Evolutionary conservation across 352 stramenopile species (phyloP), one percentile per base, ranked within the genome.

Genomic region (Pythium monospermum): DNA sequence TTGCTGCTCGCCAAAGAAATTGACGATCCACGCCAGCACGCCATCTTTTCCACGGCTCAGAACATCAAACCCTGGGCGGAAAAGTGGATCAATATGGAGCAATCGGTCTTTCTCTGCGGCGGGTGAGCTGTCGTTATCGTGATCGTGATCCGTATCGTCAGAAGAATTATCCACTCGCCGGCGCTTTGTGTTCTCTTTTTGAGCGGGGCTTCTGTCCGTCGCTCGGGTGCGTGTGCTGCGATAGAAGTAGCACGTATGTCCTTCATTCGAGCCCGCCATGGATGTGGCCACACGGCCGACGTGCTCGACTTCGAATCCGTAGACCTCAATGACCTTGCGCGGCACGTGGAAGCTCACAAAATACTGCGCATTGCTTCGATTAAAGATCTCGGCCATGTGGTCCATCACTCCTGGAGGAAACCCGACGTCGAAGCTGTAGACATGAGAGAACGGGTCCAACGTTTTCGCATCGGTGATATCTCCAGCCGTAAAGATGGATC

Each of bases 381-480:
- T 98, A 59, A 98, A 99, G 58, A 96, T 97, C 21, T 75, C 48
- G 1, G 93, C 85, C 46, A 98, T 87, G 47, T 92, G 69, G 51
- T 95, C 67, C 75, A 98, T 98, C 15, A 98, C 87, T 32, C 81
- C 64, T 1, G 95, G 95, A n/a, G 96, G 96, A 61, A 99, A 98
- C 13, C 95, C 96, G 49, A 98, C 95, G 51, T 98, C 96, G 64
- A 98, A 99, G 79, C 97, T 98, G 69, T 99, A 99, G 19, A 99
- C 83, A 68, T 99, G 96, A 6, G 95, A 98, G 59, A 99, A 99
- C 0, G 95, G 95, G 69, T 99, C 91, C 32, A 99, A 94, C 26
- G 83, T 95, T 28, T 85, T 74, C 0, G 94, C 95, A 53, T 95
- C 66, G 11, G 84, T 97, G 52, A 99, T 98, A 67, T 99, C 94